Evolutionary conservation across 495 filamentous ascomycete species (phyloP), one percentile per base, ranked within the genome.

Genomic region (Penicillium alfredii): DNA sequence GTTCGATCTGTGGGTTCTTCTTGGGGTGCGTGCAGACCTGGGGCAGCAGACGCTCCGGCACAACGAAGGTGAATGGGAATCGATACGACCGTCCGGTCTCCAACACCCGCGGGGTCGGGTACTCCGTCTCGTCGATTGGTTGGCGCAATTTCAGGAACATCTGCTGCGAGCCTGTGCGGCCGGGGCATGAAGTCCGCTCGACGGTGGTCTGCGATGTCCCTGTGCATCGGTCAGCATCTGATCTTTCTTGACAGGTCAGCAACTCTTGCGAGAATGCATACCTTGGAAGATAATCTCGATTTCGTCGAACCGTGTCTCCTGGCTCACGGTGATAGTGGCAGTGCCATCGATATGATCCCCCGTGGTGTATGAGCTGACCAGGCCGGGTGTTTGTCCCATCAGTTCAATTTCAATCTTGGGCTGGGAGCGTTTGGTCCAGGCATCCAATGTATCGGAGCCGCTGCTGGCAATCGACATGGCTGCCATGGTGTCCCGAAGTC

Each of bases 61-160:
- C 76, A 23, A 86, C 81, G 51, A 98, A 98, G 41, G 77, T 80
- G 63, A 96, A 98, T 2, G 87, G 84, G 35, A 94, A 80, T 9
- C 58, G 77, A 56, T 89, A 86, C 16, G 65, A 73, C 32, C 64
- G 66, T 3, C 78, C 84, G 2, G 76, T 69, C 55, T 85, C 76
- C 8, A 88, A 59, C 13, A 88, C 64, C 6, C 83, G 66, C 11
- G 84, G 77, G 8, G 74, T 68, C 0, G 89, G 89, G 45, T 89
- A 86, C 2, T 68, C 61, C 2, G 73, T 59, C 8, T 82, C 72
- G 22, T 78, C 65, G 9, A 90, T 77, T 4, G 93, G 92, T 67
- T 94, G 90, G 27, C 68, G 67, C 42, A 97, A 69, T 56, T 84
- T 85, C 30, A 98, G 69, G 50, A 96, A 96, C 26, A 62, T 72